Percentiles rank a stretch among this genome's conserved stretches.
Evolutionary conservation across 2,329 filamentous ascomycete species (phyloP).

Genomic region (Neophaeococcomyces aloes): DNA sequence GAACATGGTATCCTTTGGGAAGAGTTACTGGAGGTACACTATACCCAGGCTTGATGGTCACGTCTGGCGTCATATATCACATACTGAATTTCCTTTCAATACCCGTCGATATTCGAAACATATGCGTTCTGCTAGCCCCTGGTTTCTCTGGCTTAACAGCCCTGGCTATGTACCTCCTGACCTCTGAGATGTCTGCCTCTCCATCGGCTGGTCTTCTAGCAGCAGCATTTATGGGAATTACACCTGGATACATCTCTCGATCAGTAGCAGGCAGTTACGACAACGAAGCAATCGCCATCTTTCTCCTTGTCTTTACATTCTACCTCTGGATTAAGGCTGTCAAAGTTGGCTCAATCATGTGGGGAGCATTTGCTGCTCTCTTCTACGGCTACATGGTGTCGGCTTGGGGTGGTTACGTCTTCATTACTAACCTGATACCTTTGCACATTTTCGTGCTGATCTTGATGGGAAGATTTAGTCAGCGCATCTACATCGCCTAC

Average conservation of each 20-base stretch:
- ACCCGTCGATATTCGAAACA: constrained; percentile 96
- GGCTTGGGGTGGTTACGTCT: constrained; percentile 98
- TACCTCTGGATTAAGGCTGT: constrained; percentile 98
- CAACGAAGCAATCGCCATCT: constrained; percentile 98
- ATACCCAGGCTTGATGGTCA: constrained; percentile 98
- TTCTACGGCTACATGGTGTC: constrained; percentile 99
- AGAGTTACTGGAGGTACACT: constrained; percentile 98
- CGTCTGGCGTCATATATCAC: constrained; percentile 94
- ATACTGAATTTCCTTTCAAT: constrained; percentile 76
- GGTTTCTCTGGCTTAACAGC: constrained; percentile 91
- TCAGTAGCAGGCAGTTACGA: constrained; percentile 98
- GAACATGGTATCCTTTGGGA: constrained; percentile 97
- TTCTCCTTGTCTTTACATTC: constrained; percentile 96
- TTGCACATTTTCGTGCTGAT: constrained; percentile 89
- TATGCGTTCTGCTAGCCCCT: constrained; percentile 91
- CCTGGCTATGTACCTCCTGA: constrained; percentile 85
- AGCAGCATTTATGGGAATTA: constrained; percentile 92
- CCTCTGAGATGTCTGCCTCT: constrained; percentile 93
- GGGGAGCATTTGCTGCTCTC: constrained; percentile 85
- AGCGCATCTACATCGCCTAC: constrained; percentile 88
- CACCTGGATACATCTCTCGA: constrained; percentile 93
- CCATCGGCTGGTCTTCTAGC: constrained; percentile 90
- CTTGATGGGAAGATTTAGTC: constrained; percentile 93
- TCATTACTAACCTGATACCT: constrained; percentile 95
- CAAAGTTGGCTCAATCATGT: constrained; percentile 92